Base-by-base conservation (phyloP, 163 green algal species). In the Chloroidium sp. region DNA sequence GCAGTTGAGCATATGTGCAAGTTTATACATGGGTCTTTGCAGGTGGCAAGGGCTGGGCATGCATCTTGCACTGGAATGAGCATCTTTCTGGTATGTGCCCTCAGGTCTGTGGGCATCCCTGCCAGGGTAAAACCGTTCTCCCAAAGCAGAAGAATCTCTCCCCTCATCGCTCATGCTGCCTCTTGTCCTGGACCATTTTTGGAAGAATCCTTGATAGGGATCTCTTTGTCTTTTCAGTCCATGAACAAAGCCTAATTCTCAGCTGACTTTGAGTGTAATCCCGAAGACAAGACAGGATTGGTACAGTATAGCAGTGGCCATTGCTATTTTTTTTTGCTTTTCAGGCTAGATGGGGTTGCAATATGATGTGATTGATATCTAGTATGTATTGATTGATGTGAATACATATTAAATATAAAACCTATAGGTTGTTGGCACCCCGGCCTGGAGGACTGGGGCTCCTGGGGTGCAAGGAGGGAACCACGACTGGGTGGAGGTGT, bases 31-130 rank as follows among this genome's bases (percentile, higher is more conserved):
- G 75, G 2, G 61, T 12, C 12, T 62, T 12, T 80, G 67, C 82
- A 90, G 82, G 88, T 91, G 4, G 80, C 90, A 0, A 74, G 59
- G 6, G 84, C 84, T 14, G 85, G 88, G 4, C 88, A 89, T 72
- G 89, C 88, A 8, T 90, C 85, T 0, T 93, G 89, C 86, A 90
- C 89, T 4, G 89, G 88, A 0, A 84, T 93, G 12, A 89, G 87
- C 77, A 92, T 93, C 59, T 93, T 93, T 81, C 78, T 92, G 36
- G 89, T 88, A n/a, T 76, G 88, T 61, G 89, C 89, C 1, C 89
- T 85, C 61, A 78, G 89, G 12, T 76, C 89, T 0, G 85, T 90
- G 59, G 89, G 89, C 82, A 84, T 93, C 1, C 89, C 89, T 10
- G 88, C 89, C 3, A 80, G 89, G 0, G 85, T 93, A 36, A 36